Base-by-base conservation (phyloP, 306 rosid species). In the Trifolium repens region DNA sequence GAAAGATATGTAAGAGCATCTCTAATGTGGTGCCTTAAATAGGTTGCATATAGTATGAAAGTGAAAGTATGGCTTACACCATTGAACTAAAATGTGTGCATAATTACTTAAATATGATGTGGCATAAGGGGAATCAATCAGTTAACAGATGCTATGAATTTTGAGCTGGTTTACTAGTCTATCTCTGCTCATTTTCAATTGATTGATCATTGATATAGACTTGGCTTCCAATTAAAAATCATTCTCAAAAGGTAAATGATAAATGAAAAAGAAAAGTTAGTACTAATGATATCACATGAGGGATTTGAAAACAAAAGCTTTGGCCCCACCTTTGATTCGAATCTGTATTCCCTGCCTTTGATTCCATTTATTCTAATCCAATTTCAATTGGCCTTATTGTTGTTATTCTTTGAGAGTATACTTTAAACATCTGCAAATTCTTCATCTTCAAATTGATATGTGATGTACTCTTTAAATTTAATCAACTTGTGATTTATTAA, bases 281-380 rank as follows among this genome's bases (percentile, higher is more conserved):
- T 24, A 19, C 19, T 26, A 24, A 80, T 4, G 58, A 46, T 34
- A 58, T 47, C 53, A 43, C 62, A 22, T 47, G 55, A 30, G 16
- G 44, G 15, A 32, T 12, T 61, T 61, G 22, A 34, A 32, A 47
- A 34, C 9, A 61, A 59, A 58, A 39, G 32, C 0, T 32, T 13
- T 42, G 72, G 7, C 27, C 79, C 67, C 53, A 59, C 58, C 11
- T 14, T 54, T 30, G 30, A 59, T 59, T 58, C 72, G 10, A 47
- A 17, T 58, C 49, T 15, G 22, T 9, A 37, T 34, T 27, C 49
- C 11, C 14, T 58, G 27, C 39, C 65, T 26, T 59, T 59, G 39
- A 59, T 55, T 59, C 65, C 65, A 59, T 30, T 34, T 35, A 27
- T 26, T 39, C 26, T 8, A 8, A 74, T 47, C 66, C 40, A 19